Percentiles rank a stretch among this genome's conserved stretches.
Conservation (phyloP, 371 early-diverging fungal species). For the Zancudomyces culisetae region DNA sequence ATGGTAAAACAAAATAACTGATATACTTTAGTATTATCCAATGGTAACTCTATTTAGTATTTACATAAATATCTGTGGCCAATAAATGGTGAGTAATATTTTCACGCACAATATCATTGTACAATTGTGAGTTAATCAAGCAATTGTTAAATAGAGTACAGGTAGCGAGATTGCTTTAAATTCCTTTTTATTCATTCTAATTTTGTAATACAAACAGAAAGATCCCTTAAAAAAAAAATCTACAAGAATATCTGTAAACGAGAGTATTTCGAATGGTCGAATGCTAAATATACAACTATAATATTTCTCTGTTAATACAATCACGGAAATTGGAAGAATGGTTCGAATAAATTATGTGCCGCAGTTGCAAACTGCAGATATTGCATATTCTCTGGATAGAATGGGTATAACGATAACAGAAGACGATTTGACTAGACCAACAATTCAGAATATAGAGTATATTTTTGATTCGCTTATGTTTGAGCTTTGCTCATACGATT, state of each 20-base stretch:
- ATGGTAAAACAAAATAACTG: too few species aligned
- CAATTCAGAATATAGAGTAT: constrained; percentile 26
- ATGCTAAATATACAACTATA: too few species aligned
- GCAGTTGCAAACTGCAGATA: constrained; percentile 31
- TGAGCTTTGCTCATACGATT: constrained; percentile 32
- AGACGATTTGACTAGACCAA: constrained; percentile 43
- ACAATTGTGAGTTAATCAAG: too few species aligned
- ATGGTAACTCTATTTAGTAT: too few species aligned
- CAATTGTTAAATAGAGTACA: too few species aligned
- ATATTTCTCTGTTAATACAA: not conserved
- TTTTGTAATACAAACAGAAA: not conserved
- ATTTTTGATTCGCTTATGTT: constrained; percentile 37
- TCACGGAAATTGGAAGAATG: not conserved
- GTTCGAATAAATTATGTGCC: not conserved
- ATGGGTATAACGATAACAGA: constrained; percentile 35
- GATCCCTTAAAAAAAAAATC: not conserved
- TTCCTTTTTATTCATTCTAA: too few species aligned
- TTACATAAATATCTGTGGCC: too few species aligned
- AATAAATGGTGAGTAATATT: too few species aligned
- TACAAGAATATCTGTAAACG: not conserved
- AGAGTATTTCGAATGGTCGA: not conserved
- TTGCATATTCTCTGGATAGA: constrained; percentile 37
- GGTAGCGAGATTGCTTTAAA: too few species aligned
- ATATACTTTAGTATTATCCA: too few species aligned
- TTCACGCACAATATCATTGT: too few species aligned